Evolutionary conservation across 192 early-diverging fungal genomes (phyloP).

Genomic region (Martensiomyces pterosporus): DNA sequence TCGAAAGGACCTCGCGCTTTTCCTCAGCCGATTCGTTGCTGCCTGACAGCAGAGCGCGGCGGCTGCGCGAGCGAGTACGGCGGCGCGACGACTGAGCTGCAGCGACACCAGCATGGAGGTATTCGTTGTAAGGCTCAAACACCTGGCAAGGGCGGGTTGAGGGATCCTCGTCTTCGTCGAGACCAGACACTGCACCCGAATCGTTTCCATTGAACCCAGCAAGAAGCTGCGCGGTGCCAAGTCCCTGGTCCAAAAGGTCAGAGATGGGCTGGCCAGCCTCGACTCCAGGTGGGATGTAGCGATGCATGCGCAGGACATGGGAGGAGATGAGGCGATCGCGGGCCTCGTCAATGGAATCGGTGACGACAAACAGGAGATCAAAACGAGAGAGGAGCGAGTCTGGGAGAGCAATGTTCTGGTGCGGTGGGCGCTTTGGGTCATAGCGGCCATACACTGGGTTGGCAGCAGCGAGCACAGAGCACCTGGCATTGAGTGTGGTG

Average conservation of each 20-base stretch:
- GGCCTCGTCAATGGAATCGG: conserved; percentile 83
- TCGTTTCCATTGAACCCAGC: conserved; percentile 25
- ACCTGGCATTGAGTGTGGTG: conserved; percentile 94
- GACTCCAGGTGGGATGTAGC: conserved; percentile 77
- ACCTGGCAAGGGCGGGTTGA: conserved; percentile 62
- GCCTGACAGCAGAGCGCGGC: conserved; percentile 18
- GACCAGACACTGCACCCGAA: conserved; percentile 47
- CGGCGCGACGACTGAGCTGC: conserved; percentile 12
- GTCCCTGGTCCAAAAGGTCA: conserved; percentile 43
- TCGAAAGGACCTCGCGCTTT: conserved; percentile 68
- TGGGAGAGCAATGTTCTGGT: conserved; percentile 92
- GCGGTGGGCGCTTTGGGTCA: conserved; percentile 78
- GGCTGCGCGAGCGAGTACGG: conserved; percentile 28
- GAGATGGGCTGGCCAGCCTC: conserved; percentile 70
- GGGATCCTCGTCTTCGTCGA: conserved; percentile 48
- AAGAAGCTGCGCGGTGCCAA: conserved; percentile 28
- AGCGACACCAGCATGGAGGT: conserved; percentile 74
- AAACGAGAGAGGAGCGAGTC: conserved; percentile 96
- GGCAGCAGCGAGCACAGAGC: conserved; percentile 94
- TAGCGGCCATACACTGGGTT: conserved; percentile 93
- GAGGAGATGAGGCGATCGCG: conserved; percentile 85
- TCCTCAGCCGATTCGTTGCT: conserved; percentile 17
- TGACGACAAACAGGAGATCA: conserved; percentile 94
- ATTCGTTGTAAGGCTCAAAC: conserved; percentile 83
- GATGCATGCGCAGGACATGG: conserved; percentile 93